Conservation (phyloP, 2,329 filamentous ascomycete genomes). For the Penicillium sp. region DNA sequence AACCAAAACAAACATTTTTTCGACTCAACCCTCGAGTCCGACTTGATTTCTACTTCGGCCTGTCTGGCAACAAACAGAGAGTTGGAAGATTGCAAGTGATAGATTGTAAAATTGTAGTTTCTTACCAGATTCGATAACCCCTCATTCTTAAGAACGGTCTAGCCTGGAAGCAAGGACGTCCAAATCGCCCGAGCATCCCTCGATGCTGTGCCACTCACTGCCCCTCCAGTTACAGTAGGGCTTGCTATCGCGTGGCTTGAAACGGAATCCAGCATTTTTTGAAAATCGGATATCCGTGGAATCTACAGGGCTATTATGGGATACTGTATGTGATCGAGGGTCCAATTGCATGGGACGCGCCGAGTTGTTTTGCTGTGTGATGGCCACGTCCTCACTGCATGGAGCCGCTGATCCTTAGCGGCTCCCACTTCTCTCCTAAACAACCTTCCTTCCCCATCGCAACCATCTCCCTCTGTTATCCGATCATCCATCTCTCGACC, state of each 20-base stretch:
- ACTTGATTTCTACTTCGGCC: neutral
- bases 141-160: neutral
- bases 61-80: neutral
- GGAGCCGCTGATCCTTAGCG: constrained; percentile 30
- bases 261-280: constrained; percentile 17
- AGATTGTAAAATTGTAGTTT: neutral
- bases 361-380: constrained; percentile 19
- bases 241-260: constrained; percentile 16
- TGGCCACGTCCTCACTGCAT: constrained; percentile 30
- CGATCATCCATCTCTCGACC: constrained; percentile 10
- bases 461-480: constrained; percentile 14
- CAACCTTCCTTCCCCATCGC: constrained; percentile 18
- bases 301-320: neutral
- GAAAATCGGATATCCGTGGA: neutral
- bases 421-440: constrained; percentile 30
- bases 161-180: constrained; percentile 2
- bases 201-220: constrained; percentile 16
- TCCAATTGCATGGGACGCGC: constrained; percentile 2
- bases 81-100: neutral
- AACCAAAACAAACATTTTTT: constrained; percentile 37
- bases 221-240: constrained; percentile 10
- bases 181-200: constrained; percentile 13
- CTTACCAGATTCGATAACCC: neutral
- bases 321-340: neutral
- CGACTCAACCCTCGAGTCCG: too few species aligned